These are phyloP conservation scores for Microdochium trichocladiopsis DNA, from an alignment of 2,329 filamentous ascomycete genomes.

Conservation along the genomic window DNA sequence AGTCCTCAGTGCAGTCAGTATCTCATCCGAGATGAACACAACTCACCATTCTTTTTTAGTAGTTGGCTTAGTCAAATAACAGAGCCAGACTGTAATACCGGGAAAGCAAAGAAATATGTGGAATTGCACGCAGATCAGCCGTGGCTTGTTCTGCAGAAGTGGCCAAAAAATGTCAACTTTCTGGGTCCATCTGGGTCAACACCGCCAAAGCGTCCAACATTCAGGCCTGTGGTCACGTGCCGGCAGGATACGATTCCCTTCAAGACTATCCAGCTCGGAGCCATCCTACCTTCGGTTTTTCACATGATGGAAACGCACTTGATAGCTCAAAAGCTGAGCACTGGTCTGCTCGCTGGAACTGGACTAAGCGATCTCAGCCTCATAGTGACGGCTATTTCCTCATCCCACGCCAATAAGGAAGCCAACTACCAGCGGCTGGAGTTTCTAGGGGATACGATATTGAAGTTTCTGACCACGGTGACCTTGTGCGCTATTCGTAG, in stretches of 20 bases:
- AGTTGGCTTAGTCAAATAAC: slow-evolving; percentile 37
- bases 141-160: slow-evolving; percentile 40
- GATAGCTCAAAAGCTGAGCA: slow-evolving; percentile 52
- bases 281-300: slow-evolving; percentile 67
- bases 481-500: slow-evolving; percentile 51
- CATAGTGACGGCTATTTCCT: slow-evolving; percentile 63
- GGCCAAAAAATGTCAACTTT: slow-evolving; percentile 52
- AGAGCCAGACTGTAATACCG: slow-evolving; percentile 26
- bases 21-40: slow-evolving; percentile 31
- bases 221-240: slow-evolving; percentile 40
- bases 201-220: slow-evolving; percentile 30
- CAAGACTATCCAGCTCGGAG: slow-evolving; percentile 39
- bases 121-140: slow-evolving; percentile 33
- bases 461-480: slow-evolving; percentile 67
- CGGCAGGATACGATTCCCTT: slow-evolving; percentile 39
- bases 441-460: slow-evolving; percentile 76
- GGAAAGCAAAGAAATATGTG: slow-evolving; percentile 25
- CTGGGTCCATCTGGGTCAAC: slow-evolving; percentile 32
- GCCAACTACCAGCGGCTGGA: slow-evolving; percentile 79
- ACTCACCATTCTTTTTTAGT: slow-evolving; percentile 32
- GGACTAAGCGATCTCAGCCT: slow-evolving; percentile 45
- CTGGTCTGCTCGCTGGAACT: slow-evolving; percentile 44
- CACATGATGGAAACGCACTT: slow-evolving; percentile 61
- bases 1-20: slow-evolving; percentile 7
- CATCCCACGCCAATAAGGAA: slow-evolving; percentile 50